A percentile compares a stretch with the other conserved stretches of the same genome.
phyloP scores from a whole-genome alignment of 306 rosid species.

The Gleditsia sinensis region DNA sequence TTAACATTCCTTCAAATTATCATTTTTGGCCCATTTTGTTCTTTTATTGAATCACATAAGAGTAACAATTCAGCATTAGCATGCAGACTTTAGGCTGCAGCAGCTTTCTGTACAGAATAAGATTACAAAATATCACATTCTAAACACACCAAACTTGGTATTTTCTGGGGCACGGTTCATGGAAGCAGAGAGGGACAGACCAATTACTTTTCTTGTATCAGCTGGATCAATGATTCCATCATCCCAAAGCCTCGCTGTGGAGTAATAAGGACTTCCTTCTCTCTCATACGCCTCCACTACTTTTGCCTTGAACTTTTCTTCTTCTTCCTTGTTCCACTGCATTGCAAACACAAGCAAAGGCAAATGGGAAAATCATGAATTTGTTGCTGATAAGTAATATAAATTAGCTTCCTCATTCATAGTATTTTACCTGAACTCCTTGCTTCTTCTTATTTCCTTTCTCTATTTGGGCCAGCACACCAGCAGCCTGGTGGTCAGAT shows the following conservation, averaged over 20 bases:
- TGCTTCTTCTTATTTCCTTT: slow-evolving; percentile 83
- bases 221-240: slow-evolving; percentile 98
- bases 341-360: slow-evolving; percentile 18
- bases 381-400: not conserved
- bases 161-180: slow-evolving; percentile 62
- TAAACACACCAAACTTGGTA: slow-evolving; percentile 88
- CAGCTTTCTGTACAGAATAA: slow-evolving; percentile 25
- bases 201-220: slow-evolving; percentile 80
- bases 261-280: slow-evolving; percentile 90
- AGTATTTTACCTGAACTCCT: slow-evolving; percentile 74
- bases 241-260: slow-evolving; percentile 96
- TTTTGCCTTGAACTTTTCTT: slow-evolving; percentile 73
- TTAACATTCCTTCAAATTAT: not conserved
- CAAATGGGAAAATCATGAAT: slow-evolving; percentile 18
- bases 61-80: slow-evolving; percentile 13
- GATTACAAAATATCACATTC: slow-evolving; percentile 56
- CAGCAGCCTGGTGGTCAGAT: slow-evolving; percentile 75
- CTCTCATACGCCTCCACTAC: slow-evolving; percentile 81
- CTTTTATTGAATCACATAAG: not conserved
- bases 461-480: slow-evolving; percentile 89
- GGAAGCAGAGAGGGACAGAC: slow-evolving; percentile 80
- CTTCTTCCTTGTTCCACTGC: slow-evolving; percentile 92
- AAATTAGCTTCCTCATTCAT: not conserved
- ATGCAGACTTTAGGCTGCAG: not conserved
- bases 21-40: not conserved